Conservation (phyloP, 192 early-diverging fungal species). For the Backusella westeae region DNA sequence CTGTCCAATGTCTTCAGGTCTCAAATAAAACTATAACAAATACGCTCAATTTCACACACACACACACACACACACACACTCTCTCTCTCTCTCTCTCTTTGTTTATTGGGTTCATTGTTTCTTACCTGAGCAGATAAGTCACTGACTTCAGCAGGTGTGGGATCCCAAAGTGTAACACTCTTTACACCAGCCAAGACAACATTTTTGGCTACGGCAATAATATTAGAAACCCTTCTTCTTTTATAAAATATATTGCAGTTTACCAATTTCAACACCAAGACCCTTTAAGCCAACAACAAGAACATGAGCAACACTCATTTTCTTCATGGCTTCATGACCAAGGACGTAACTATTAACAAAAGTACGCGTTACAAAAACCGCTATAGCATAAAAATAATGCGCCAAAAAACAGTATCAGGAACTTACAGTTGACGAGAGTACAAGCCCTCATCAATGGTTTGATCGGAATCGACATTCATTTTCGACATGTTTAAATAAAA, state of each 20-base stretch:
- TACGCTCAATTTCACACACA: neutral
- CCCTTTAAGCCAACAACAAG: conserved; percentile 95
- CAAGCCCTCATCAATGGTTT: conserved; percentile 90
- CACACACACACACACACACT: neutral
- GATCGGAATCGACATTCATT: conserved; percentile 44
- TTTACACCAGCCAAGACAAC: conserved; percentile 98
- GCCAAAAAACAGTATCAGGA: neutral
- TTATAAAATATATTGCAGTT: neutral
- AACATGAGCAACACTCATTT: conserved; percentile 96
- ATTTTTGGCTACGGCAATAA: conserved; percentile 80
- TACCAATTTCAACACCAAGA: conserved; percentile 97
- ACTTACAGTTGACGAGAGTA: conserved; percentile 99
- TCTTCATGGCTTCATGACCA: conserved; percentile 96
- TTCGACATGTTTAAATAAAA: conserved; percentile 12
- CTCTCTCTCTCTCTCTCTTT: neutral
- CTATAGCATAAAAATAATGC: neutral
- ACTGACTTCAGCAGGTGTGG: conserved; percentile 63
- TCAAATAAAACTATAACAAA: conserved; percentile 81
- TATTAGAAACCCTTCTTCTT: neutral
- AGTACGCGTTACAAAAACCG: neutral
- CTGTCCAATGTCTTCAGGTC: conserved; percentile 80
- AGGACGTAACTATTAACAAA: conserved; percentile 73
- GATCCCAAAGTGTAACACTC: conserved; percentile 95
- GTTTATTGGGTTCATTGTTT: neutral
- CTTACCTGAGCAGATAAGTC: conserved; percentile 90